Conservation (phyloP, 1,284 basidiomycete genomes). For the Amylostereum chailletii region DNA sequence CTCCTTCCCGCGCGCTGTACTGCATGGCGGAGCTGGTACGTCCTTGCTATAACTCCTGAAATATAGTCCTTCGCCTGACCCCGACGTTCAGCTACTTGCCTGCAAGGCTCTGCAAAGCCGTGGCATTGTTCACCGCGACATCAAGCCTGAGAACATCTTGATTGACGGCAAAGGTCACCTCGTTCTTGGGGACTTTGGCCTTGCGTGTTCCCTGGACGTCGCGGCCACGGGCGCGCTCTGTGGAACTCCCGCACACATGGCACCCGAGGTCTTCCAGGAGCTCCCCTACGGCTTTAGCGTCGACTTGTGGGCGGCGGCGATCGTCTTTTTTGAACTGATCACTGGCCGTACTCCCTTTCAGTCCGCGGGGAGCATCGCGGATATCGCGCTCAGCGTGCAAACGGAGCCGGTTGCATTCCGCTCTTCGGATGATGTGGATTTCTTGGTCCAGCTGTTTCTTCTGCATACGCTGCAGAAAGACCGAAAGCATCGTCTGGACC, state of each 20-base stretch:
- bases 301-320: background rate
- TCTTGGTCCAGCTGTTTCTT: background rate
- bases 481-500: background rate
- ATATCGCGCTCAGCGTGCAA: background rate
- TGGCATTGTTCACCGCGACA: background rate
- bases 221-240: background rate
- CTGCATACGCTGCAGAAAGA: background rate
- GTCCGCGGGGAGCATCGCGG: background rate
- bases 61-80: background rate
- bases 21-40: conserved; percentile 1
- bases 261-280: conserved; percentile 1
- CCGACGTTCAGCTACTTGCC: background rate
- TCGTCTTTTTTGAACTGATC: background rate
- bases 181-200: background rate
- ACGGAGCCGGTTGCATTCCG: background rate
- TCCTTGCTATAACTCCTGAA: background rate
- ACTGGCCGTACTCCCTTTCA: background rate
- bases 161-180: background rate
- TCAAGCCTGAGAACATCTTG: background rate
- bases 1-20: background rate
- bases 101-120: background rate
- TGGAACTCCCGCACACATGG: conserved; percentile 1
- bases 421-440: background rate
- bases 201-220: background rate
- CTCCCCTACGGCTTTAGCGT: conserved; percentile 1